Conservation (phyloP, 495 filamentous ascomycete genomes). For the Penicillium malachiteum region DNA sequence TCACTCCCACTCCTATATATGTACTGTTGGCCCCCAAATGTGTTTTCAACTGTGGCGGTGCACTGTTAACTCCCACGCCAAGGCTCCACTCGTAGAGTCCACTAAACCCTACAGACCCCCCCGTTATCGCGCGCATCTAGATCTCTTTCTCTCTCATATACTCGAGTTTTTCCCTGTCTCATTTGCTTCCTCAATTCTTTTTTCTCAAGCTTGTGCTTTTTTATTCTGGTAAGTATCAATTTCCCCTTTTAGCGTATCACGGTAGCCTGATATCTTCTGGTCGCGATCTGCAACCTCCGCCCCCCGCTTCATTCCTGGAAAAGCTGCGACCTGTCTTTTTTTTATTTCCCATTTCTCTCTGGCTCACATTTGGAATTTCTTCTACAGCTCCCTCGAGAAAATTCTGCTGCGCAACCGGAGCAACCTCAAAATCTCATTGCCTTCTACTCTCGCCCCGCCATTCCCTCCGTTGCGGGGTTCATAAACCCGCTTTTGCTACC, state of each 20-base stretch:
- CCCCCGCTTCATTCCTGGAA: constrained; percentile 10
- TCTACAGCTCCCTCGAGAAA: neutral
- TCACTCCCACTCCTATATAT: no score
- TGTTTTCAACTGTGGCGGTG: constrained; percentile 19
- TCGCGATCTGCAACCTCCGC: neutral
- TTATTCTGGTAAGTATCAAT: neutral
- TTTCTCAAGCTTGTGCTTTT: neutral
- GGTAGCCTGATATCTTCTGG: neutral
- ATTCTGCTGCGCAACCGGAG: neutral
- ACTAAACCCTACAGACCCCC: constrained; percentile 23
- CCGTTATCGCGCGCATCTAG: constrained; percentile 23
- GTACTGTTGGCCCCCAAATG: no score
- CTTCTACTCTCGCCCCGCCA: neutral
- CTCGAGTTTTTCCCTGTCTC: neutral
- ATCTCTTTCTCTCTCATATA: constrained; percentile 7
- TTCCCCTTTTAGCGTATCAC: constrained; percentile 1
- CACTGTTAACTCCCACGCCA: constrained; percentile 9
- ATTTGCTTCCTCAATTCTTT: neutral
- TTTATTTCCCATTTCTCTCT: neutral
- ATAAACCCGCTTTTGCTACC: constrained; percentile 19
- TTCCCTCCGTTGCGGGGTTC: constrained; percentile 20
- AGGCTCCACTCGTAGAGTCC: constrained; percentile 10
- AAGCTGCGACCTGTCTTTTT: constrained; percentile 14
- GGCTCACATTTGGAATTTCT: neutral
- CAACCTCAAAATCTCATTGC: neutral